Evolutionary conservation across 306 rosid species (phyloP).

Genomic region (Pterocarpus santalinus): DNA sequence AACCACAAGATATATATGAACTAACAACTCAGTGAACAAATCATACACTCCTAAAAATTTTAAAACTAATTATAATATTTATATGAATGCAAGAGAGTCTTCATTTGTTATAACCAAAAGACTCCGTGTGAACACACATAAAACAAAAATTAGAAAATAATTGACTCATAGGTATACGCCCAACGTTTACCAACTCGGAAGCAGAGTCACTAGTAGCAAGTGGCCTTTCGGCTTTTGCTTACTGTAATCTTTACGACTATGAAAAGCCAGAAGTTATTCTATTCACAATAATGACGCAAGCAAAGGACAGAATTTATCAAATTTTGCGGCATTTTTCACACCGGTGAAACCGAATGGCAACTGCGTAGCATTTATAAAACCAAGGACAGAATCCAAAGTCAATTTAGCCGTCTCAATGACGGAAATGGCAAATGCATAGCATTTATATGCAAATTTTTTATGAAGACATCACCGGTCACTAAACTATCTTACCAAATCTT

Average conservation of each 20-base stretch:
- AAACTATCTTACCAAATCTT: conserved; percentile 2
- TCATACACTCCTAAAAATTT: neutral
- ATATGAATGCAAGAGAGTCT: too few species aligned
- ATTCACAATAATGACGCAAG: neutral
- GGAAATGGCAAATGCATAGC: too few species aligned
- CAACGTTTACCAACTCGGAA: neutral
- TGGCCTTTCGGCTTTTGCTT: neutral
- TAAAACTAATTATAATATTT: neutral
- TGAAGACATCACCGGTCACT: neutral
- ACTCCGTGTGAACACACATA: neutral
- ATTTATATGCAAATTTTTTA: neutral
- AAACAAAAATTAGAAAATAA: neutral
- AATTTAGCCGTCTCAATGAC: neutral
- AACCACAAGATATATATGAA: neutral
- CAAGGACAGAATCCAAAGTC: neutral
- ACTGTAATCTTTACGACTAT: neutral
- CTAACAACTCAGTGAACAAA: neutral
- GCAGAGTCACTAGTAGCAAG: neutral
- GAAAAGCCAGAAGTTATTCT: neutral
- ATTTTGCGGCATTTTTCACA: conserved; percentile 43
- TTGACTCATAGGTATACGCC: neutral
- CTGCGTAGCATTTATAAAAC: neutral
- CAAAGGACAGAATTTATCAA: conserved; percentile 19
- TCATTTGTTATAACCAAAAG: too few species aligned
- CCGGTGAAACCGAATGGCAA: neutral